Conservation (phyloP, 2,329 filamentous ascomycete genomes). For the Aspergillus neoniger region DNA sequence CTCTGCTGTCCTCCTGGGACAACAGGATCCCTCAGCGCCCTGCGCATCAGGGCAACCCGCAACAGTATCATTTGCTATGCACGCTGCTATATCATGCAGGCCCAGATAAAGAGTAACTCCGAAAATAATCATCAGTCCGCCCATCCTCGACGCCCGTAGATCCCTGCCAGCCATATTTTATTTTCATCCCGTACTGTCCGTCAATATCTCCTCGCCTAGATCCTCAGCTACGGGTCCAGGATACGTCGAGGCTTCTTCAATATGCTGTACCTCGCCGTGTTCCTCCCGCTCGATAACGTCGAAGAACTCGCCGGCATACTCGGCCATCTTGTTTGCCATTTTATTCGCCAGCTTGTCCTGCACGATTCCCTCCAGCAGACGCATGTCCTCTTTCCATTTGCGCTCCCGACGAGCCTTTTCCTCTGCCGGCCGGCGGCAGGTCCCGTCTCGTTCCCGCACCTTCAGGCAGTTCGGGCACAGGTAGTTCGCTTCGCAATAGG, state of each 20-base stretch:
- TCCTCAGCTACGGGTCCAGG: not conserved
- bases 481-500: constrained; percentile 47
- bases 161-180: not conserved
- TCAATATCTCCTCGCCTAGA: constrained; percentile 1
- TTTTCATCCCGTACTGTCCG: constrained; percentile 8
- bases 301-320: constrained; percentile 46
- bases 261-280: constrained; percentile 2
- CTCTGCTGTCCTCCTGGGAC: no score
- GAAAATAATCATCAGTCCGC: not conserved
- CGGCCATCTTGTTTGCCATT: constrained; percentile 45
- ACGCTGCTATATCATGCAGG: not conserved
- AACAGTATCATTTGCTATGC: not conserved
- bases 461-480: constrained; percentile 47
- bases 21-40: not conserved
- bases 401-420: constrained; percentile 41
- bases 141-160: constrained; percentile 2
- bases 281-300: constrained; percentile 26
- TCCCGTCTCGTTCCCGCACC: constrained; percentile 41
- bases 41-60: not conserved
- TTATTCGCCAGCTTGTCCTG: constrained; percentile 46
- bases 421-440: constrained; percentile 42
- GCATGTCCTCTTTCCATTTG: constrained; percentile 45
- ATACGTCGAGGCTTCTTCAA: constrained; percentile 13
- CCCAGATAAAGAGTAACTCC: not conserved
- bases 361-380: constrained; percentile 42